phyloP scores from a whole-genome alignment of 2,329 filamentous ascomycete genomes.

The Claviceps sorghi region DNA sequence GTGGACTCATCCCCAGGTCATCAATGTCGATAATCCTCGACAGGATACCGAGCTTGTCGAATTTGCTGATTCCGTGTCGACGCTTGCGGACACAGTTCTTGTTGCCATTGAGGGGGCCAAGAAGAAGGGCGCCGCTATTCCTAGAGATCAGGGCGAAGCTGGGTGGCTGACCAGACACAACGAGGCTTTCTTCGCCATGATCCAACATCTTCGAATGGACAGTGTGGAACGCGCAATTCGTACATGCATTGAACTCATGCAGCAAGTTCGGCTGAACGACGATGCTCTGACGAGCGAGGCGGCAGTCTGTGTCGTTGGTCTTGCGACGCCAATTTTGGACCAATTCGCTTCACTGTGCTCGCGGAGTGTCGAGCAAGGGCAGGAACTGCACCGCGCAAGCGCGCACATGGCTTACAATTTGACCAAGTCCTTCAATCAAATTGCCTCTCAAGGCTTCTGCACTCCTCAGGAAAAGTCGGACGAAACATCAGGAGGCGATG shows the following conservation, averaged over 20 bases:
- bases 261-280: constrained; percentile 17
- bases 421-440: constrained; percentile 60
- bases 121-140: constrained; percentile 32
- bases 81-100: constrained; percentile 59
- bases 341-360: constrained; percentile 54
- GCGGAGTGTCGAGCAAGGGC: constrained; percentile 42
- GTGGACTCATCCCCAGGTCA: constrained; percentile 37
- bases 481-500: constrained; percentile 50
- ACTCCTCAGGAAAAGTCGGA: constrained; percentile 70
- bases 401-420: constrained; percentile 64
- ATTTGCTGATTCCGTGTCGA: constrained; percentile 46
- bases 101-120: constrained; percentile 64
- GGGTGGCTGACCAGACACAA: constrained; percentile 28
- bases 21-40: constrained; percentile 5
- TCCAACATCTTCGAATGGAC: constrained; percentile 44
- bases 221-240: constrained; percentile 34
- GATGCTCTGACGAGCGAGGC: constrained; percentile 14
- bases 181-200: constrained; percentile 34
- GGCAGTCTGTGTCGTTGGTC: constrained; percentile 17
- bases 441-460: constrained; percentile 81
- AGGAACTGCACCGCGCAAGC: constrained; percentile 52
- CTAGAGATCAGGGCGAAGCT: constrained; percentile 19
- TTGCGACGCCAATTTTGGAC: constrained; percentile 50
- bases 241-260: constrained; percentile 23
- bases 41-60: constrained; percentile 17